Conservation (phyloP, 441 rosid genomes). For the Macaranga tanarius region DNA sequence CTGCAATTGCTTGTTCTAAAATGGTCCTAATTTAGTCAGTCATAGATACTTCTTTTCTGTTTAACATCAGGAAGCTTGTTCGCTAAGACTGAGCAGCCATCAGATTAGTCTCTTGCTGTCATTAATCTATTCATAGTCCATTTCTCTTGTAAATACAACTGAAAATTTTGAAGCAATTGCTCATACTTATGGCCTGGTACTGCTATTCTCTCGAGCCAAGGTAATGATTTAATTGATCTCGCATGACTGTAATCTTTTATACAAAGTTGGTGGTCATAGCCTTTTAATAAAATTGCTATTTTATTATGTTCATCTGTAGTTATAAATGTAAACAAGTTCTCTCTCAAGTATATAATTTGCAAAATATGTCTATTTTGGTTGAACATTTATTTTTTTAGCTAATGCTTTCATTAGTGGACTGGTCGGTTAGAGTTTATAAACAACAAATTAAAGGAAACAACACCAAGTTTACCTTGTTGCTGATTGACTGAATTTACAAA, state of each 20-base stretch:
- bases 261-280: neutral
- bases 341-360: neutral
- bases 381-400: neutral
- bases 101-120: slow-evolving; percentile 78
- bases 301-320: neutral
- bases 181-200: slow-evolving; percentile 67
- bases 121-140: slow-evolving; percentile 73
- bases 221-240: slow-evolving; percentile 33
- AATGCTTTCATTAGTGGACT: neutral
- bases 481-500: slow-evolving; percentile 40
- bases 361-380: neutral
- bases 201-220: slow-evolving; percentile 72
- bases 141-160: slow-evolving; percentile 64
- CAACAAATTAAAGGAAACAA: slow-evolving; percentile 20
- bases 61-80: slow-evolving; percentile 48
- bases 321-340: slow-evolving; percentile 3
- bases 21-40: slow-evolving; percentile 10
- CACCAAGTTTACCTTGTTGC: slow-evolving; percentile 21
- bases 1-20: slow-evolving; percentile 14
- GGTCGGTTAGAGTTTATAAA: neutral
- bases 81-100: slow-evolving; percentile 67
- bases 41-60: slow-evolving; percentile 15
- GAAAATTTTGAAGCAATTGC: slow-evolving; percentile 78
- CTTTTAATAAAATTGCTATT: neutral
- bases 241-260: neutral